Evolutionary conservation across 306 rosid species (phyloP).

Genomic region (Pyrus communis): DNA sequence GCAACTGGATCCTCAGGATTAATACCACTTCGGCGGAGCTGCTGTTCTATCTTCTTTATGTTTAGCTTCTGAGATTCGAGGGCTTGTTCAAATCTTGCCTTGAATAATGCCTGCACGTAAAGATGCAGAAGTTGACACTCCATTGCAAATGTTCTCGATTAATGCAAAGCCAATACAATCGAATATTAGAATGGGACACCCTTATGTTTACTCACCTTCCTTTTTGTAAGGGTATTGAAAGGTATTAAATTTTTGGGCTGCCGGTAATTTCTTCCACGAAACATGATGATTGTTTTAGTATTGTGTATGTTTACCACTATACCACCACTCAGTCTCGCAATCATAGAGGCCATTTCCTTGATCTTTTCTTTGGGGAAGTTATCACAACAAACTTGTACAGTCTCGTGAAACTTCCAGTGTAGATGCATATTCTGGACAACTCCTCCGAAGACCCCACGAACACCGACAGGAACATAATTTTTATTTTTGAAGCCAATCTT

Average conservation of each 20-base stretch:
- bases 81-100: slow-evolving; percentile 99
- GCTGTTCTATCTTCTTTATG: slow-evolving; percentile 85
- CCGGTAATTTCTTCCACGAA: slow-evolving; percentile 93
- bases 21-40: slow-evolving; percentile 83
- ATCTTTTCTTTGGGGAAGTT: slow-evolving; percentile 94
- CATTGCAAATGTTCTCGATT: no score
- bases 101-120: slow-evolving; percentile 76
- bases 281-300: slow-evolving; percentile 93
- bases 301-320: slow-evolving; percentile 76
- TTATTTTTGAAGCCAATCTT: slow-evolving; percentile 88
- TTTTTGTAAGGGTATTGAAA: slow-evolving; percentile 91
- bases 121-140: neutral
- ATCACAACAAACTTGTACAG: slow-evolving; percentile 97
- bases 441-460: slow-evolving; percentile 98
- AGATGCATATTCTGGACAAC: slow-evolving; percentile 99
- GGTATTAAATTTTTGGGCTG: slow-evolving; percentile 96
- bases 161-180: neutral
- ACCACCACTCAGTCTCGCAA: slow-evolving; percentile 96
- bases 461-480: slow-evolving; percentile 96
- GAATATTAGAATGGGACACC: slow-evolving; percentile 4
- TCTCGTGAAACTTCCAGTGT: slow-evolving; percentile 98
- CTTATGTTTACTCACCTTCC: slow-evolving; percentile 59
- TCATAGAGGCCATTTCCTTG: slow-evolving; percentile 94
- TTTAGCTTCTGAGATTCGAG: slow-evolving; percentile 94
- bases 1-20: slow-evolving; percentile 98